Conservation (phyloP, 129 eudicot species). For the Sambucus nigra region DNA sequence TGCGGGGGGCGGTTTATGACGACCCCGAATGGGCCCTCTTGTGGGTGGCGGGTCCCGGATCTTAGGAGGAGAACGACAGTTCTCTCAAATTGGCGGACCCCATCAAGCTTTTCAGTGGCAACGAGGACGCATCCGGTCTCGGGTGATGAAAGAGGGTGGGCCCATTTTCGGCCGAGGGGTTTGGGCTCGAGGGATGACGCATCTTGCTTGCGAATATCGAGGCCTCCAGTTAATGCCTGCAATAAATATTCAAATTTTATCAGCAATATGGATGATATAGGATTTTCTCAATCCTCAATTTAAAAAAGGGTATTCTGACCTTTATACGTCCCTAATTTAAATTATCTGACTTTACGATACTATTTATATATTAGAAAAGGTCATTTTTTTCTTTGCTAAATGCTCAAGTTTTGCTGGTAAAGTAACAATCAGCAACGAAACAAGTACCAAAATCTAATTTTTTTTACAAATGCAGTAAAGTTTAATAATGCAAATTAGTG, state of each 20-base stretch:
- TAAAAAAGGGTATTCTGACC: no score
- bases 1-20: slow-evolving; percentile 77
- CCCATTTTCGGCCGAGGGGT: slow-evolving; percentile 84
- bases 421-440: no score
- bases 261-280: background rate
- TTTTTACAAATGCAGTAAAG: no score
- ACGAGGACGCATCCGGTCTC: slow-evolving; percentile 88
- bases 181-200: slow-evolving; percentile 24
- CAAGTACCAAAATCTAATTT: no score
- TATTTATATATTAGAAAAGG: no score
- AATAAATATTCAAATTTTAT: background rate
- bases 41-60: slow-evolving; percentile 72
- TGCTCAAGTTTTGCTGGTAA: no score
- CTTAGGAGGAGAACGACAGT: slow-evolving; percentile 82
- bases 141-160: slow-evolving; percentile 80
- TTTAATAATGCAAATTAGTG: no score
- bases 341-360: no score
- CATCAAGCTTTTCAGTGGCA: slow-evolving; percentile 90
- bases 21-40: slow-evolving; percentile 78
- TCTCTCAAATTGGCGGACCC: slow-evolving; percentile 71
- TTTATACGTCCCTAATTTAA: no score
- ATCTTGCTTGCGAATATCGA: slow-evolving; percentile 38
- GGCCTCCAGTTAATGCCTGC: slow-evolving; percentile 39
- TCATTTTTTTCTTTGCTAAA: no score
- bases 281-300: background rate